Base-by-base conservation (phyloP, 192 early-diverging fungal genomes). In the Dissophora ornata region DNA sequence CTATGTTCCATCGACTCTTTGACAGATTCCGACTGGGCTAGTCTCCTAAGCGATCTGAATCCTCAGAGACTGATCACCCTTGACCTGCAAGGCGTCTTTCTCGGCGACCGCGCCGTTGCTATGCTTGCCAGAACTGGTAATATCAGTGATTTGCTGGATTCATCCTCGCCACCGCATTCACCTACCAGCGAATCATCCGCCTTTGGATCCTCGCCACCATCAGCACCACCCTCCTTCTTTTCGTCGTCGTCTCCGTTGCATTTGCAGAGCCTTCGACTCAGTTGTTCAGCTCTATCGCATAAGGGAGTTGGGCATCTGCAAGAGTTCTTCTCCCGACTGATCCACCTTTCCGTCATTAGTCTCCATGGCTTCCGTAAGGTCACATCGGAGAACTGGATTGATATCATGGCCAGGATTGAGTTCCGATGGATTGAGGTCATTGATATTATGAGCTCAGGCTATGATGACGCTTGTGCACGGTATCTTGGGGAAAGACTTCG, bases 321-420 rank as follows among this genome's bases (percentile, higher is more conserved):
- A 18, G 57, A 54, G 19, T 54, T 75, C 30, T 44, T 75, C 12
- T 67, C 71, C 3, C 34, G 63, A n/a, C 57, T 75, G 18, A 65
- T 42, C 7, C 71, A 75, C 29, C 57, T 75, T 8, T 75, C 71
- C 1, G 47, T 42, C 1, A 19, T 75, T 12, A 75, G 71, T 21
- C 21, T 75, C 1, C 71, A 75, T 40, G 71, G 71, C 0, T 75
- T 75, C 51, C 62, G 71, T 2, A 75, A 50, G n/a, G 63, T 75
- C 2, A 53, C 51, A 11, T 40, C 71, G 0, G 57, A 46, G 3
- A 21, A 67, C 24, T 75, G 71, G 71, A 52, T 54, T 2, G 63
- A 61, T 18, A 54, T 75, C 12, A 47, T 67, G 63, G 50, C 21
- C 11, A 59, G 57, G 44, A 49, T 75, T 16, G 25, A 29, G 18